A percentile compares a stretch with the other conserved stretches of the same genome.
phyloP scores from a whole-genome alignment of 805 yeast genomes.

The Candida chauliodis region DNA sequence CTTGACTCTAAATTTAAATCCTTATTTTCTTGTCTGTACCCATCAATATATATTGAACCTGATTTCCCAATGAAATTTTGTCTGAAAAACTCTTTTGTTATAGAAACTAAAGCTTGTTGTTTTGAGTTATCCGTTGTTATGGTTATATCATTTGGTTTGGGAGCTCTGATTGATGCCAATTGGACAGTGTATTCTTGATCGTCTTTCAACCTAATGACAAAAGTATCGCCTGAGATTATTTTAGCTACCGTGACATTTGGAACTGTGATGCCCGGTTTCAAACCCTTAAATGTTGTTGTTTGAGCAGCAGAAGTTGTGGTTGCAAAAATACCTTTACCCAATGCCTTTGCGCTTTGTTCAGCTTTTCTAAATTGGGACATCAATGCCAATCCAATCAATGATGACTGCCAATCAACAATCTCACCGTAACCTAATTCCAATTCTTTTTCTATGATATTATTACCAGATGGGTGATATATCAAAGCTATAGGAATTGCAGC shows the following conservation, averaged over 20 bases:
- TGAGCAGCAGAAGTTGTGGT: conserved; percentile 36
- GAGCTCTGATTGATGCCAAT: conserved; percentile 72
- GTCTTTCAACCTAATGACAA: conserved; percentile 48
- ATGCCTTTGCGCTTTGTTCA: conserved; percentile 59
- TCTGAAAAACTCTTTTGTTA: conserved; percentile 75
- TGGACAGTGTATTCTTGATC: conserved; percentile 64
- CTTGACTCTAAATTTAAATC: conserved; percentile 62
- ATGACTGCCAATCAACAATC: conserved; percentile 78
- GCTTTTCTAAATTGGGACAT: conserved; percentile 63
- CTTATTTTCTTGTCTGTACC: conserved; percentile 53
- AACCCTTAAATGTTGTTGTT: conserved; percentile 15
- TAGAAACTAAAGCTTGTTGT: conserved; percentile 52
- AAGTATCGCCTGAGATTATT: conserved; percentile 67
- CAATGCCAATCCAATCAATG: conserved; percentile 57
- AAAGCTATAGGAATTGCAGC: conserved; percentile 59
- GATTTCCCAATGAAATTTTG: conserved; percentile 66
- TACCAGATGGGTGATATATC: conserved; percentile 70
- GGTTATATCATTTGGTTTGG: conserved; percentile 58
- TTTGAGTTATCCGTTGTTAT: conserved; percentile 30
- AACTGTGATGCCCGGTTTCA: conserved; percentile 46
- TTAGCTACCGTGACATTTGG: conserved; percentile 53
- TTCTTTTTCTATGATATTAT: conserved; percentile 62
- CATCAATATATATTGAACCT: conserved; percentile 60
- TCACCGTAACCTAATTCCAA: conserved; percentile 69
- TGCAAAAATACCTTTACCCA: conserved; percentile 51